Evolutionary conservation across 2,329 filamentous ascomycete species (phyloP), one percentile per base, ranked within the genome.

Genomic region (Aspergillus udagawae): DNA sequence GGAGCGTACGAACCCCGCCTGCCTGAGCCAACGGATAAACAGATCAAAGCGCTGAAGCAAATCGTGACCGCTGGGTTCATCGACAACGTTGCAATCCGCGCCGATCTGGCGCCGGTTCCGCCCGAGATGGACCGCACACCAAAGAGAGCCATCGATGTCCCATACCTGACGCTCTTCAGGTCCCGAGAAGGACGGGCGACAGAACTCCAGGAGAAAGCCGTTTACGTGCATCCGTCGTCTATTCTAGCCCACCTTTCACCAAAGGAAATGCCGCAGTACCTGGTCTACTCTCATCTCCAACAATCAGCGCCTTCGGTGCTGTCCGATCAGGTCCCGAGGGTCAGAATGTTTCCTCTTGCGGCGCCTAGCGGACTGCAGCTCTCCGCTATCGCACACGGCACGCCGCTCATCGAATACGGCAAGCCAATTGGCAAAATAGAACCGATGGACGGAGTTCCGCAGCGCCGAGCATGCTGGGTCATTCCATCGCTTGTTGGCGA

Each of bases 1-100:
- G 69, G 67, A 10, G 58, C 71, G 4, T 80, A 79, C 63, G 65
- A 76, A 32, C 53, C 77, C 5, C 59, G 82, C 75, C 63, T 93
- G 76, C 74, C 83, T 71, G 70, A 86, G 70, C 78, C 82, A 79
- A 83, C 84, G 0, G 77, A 86, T 6, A 88, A 86, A 63, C 88
- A 92, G 68, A 79, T 95, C 28, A 86, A 87, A 49, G 86, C 91
- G 0, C 80, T 99, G 28, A 96, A 95, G 73, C 91, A 97, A 70
- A 95, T 97, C 77, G 86, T 91, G 23, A 91, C 93, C 0, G 89
- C 91, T 0, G 94, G 93, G 1, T 97, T 97, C 77, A 86, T 97
- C 67, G 94, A 99, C 74, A 90, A 97, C 65, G 84, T 99, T 44
- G 94, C 94, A 49, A 92, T 97, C 65, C 90, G 94, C 59, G 91